A percentile compares a stretch with the other conserved stretches of the same genome.
Evolutionary conservation across 2,329 filamentous ascomycete species (phyloP).

Genomic region (Pyricularia sp.): DNA sequence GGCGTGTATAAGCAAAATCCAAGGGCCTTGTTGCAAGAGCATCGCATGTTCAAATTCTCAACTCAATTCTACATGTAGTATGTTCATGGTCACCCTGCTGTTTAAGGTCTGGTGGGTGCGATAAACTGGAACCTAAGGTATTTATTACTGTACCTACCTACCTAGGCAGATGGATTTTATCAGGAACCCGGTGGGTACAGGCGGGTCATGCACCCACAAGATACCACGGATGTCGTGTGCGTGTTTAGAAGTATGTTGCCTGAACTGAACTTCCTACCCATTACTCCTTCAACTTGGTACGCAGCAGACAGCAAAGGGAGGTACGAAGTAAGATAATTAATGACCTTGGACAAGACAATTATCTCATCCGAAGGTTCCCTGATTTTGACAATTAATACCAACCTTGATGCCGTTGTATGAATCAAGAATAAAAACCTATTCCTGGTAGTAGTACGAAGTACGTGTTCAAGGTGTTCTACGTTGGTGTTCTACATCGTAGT

Average conservation of each 20-base stretch:
- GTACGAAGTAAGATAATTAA: no score
- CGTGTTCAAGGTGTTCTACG: no score
- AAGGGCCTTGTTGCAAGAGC: not conserved
- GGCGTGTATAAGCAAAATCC: not conserved
- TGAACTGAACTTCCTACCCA: not conserved
- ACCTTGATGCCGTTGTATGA: no score
- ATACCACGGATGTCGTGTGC: not conserved
- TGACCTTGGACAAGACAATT: not conserved
- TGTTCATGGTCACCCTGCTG: not conserved
- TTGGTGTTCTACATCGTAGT: no score
- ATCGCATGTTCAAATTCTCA: not conserved
- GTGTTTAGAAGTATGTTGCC: not conserved
- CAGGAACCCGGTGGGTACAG: not conserved
- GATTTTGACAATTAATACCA: not conserved
- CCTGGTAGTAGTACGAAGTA: not conserved
- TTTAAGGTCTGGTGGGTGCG: not conserved
- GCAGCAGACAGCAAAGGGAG: not conserved
- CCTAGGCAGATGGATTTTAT: no score
- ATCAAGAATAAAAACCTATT: not conserved
- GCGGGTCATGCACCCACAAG: not conserved
- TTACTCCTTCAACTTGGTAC: not conserved
- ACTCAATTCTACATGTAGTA: no score
- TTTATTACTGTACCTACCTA: no score
- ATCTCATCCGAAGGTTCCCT: not conserved
- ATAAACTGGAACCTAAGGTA: no score